Evolutionary conservation across 768 basidiomycete species (phyloP).

Genomic region (Cubamyces lactineus): DNA sequence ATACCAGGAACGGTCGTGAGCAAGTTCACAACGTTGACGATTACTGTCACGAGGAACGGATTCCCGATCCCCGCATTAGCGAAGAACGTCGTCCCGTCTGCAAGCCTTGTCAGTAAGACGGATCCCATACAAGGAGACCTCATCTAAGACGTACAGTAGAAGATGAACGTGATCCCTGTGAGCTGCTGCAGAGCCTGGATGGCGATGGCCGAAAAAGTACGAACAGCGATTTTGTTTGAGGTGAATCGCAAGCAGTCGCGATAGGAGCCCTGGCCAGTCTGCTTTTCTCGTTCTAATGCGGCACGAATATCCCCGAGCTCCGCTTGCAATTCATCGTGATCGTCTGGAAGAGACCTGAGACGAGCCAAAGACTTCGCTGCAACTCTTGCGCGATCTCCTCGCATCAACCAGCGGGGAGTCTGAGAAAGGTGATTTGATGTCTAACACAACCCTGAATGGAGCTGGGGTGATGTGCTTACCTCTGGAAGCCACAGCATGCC

Average conservation of each 20-base stretch:
- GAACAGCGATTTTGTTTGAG: constrained; percentile 63
- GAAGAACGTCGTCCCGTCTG: constrained; percentile 51
- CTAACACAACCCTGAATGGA: not conserved
- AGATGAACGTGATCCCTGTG: constrained; percentile 67
- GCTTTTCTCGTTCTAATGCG: constrained; percentile 64
- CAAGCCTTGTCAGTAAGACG: too few relatives aligned
- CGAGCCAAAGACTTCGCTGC: constrained; percentile 62
- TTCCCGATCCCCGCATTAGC: constrained; percentile 42
- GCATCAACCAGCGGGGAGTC: constrained; percentile 79
- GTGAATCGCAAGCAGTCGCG: constrained; percentile 57
- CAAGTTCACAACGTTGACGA: constrained; percentile 75
- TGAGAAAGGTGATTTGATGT: constrained; percentile 35
- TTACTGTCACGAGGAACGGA: constrained; percentile 59
- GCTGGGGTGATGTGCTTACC: constrained; percentile 26
- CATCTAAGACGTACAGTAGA: too few relatives aligned
- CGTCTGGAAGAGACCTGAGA: constrained; percentile 55
- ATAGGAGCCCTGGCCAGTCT: constrained; percentile 62
- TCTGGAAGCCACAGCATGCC: constrained; percentile 79
- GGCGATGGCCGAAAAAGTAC: constrained; percentile 79
- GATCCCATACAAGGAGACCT: too few relatives aligned
- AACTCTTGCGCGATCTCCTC: constrained; percentile 58
- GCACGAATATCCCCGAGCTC: constrained; percentile 55
- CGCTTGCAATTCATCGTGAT: constrained; percentile 53
- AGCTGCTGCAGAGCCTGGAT: constrained; percentile 79
- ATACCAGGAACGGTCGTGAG: constrained; percentile 79